phyloP scores from a whole-genome alignment of 139 green algal genomes.

The Astrephomene gubernaculifera region DNA sequence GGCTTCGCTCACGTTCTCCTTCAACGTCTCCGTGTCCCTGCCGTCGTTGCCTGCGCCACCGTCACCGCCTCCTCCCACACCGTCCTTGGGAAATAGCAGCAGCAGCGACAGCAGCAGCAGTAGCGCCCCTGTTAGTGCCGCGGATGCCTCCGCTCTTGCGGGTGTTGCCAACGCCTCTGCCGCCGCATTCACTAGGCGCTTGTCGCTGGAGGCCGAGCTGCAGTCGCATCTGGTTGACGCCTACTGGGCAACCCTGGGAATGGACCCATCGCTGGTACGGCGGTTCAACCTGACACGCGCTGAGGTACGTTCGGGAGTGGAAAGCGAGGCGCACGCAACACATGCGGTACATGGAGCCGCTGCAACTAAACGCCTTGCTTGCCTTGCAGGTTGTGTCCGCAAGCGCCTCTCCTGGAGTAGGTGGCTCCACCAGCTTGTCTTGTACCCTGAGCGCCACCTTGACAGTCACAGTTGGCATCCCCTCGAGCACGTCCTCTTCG shows the following conservation, averaged over 20 bases:
- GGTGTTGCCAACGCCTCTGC: neutral
- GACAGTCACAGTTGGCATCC: neutral
- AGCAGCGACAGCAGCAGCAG: no score
- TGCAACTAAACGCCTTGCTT: neutral
- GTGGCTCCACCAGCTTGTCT: no score
- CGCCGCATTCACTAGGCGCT: neutral
- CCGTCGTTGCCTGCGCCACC: no score
- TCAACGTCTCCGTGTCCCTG: neutral
- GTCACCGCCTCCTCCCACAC: no score
- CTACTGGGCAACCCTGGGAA: conserved; percentile 5
- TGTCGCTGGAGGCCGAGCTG: neutral
- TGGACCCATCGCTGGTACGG: neutral
- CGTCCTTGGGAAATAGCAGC: no score
- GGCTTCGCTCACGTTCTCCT: neutral
- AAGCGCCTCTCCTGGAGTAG: no score
- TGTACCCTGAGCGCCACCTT: neutral
- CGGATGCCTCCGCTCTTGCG: no score
- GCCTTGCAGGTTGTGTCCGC: neutral
- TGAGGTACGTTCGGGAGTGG: conserved; percentile 11
- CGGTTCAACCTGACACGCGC: neutral
- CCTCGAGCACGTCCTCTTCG: neutral
- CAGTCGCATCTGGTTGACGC: neutral
- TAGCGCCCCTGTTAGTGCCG: no score
- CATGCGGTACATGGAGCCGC: no score
- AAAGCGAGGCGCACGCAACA: no score